Evolutionary conservation across 2,329 filamentous ascomycete genomes (phyloP).

Genomic region (Fusarium newnesense): DNA sequence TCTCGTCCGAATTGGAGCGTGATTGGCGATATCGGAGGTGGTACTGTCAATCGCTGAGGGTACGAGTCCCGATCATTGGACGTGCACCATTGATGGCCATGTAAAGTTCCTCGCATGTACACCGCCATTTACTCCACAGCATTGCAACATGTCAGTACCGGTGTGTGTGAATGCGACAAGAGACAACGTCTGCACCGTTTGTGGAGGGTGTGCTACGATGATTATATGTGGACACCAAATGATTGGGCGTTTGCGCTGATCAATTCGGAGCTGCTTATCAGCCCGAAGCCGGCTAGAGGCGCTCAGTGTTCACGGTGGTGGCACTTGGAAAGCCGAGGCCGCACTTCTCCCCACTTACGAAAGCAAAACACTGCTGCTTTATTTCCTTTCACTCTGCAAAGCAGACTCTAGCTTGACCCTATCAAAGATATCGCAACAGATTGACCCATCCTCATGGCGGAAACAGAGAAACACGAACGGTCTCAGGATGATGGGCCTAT

Average conservation of each 20-base stretch:
- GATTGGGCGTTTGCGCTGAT: neutral
- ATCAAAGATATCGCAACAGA: neutral
- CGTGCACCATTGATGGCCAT: neutral
- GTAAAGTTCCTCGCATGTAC: neutral
- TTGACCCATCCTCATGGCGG: neutral
- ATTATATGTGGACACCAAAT: neutral
- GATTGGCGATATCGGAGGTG: neutral
- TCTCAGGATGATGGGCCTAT: neutral
- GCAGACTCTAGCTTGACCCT: neutral
- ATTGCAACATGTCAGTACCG: neutral
- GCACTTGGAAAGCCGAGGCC: no score
- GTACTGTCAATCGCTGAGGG: no score
- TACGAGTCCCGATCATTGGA: neutral
- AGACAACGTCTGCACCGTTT: neutral
- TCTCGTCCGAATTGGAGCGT: accelerated
- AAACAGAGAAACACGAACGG: neutral
- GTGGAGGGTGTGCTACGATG: neutral
- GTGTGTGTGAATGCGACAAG: neutral
- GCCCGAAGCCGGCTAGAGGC: neutral
- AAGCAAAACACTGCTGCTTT: neutral
- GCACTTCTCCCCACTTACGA: neutral
- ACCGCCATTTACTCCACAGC: neutral
- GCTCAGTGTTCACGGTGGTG: neutral
- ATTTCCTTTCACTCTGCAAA: no score
- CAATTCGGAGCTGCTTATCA: neutral